A percentile compares a stretch with the other conserved stretches of the same genome.
phyloP scores from a whole-genome alignment of 2,329 filamentous ascomycete genomes.

The Tricladium varicosporioides region DNA sequence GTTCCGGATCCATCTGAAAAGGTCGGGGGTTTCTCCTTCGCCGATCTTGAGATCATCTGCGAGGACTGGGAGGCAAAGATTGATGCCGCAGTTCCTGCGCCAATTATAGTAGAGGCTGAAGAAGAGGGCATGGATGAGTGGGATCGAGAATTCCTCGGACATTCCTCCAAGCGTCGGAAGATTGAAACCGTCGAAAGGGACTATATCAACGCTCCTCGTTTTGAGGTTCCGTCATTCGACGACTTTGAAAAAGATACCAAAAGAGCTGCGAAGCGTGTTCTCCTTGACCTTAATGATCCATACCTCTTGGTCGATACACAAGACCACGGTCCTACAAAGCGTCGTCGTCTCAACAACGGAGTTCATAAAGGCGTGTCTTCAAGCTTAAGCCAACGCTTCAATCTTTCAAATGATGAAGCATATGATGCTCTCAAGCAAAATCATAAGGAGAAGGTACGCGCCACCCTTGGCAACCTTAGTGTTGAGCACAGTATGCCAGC shows the following conservation, averaged over 20 bases:
- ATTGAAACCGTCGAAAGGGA: conserved; percentile 53
- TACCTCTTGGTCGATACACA: conserved; percentile 79
- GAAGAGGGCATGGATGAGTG: conserved; percentile 57
- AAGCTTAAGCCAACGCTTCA: conserved; percentile 79
- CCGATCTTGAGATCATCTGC: conserved; percentile 82
- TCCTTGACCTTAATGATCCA: conserved; percentile 85
- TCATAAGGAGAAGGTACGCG: conserved; percentile 92
- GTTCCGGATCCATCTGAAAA: conserved; percentile 56
- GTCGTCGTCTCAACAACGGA: conserved; percentile 58
- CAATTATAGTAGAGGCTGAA: conserved; percentile 3
- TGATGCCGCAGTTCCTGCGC: conserved; percentile 32
- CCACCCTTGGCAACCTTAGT: conserved; percentile 85
- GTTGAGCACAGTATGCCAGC: conserved; percentile 94
- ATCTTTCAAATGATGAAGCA: conserved; percentile 92
- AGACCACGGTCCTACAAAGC: conserved; percentile 63
- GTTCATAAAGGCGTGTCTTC: conserved; percentile 68
- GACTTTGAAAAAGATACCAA: conserved; percentile 74
- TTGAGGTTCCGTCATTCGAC: conserved; percentile 71
- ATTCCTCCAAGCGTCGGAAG: conserved; percentile 65
- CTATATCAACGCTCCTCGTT: conserved; percentile 55
- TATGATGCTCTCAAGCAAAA: conserved; percentile 97
- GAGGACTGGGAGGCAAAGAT: conserved; percentile 77
- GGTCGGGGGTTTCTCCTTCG: conserved; percentile 71
- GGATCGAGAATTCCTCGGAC: conserved; percentile 54
- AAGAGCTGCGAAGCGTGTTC: conserved; percentile 73